Evolutionary conservation across 1,284 basidiomycete species (phyloP).

Genomic region (Entoloma clypeatum): DNA sequence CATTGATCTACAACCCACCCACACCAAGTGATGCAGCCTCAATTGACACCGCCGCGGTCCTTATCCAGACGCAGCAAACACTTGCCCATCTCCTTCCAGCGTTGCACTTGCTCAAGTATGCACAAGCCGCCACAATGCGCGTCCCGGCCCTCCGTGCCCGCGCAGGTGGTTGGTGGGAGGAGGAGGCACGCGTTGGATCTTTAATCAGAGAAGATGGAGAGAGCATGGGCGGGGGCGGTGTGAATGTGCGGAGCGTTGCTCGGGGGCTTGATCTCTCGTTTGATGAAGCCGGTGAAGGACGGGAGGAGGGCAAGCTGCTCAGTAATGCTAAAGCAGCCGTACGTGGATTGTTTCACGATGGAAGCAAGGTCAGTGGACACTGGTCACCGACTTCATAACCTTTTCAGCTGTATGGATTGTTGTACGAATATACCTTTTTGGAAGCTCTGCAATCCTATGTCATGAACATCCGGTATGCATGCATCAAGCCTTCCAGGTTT

Average conservation of each 20-base stretch:
- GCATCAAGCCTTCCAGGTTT: no score
- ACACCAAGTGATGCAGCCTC: conserved; percentile 26
- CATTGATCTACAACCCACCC: conserved; percentile 44
- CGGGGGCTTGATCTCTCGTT: conserved; percentile 46
- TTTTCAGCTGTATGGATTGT: no score
- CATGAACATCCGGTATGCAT: no score
- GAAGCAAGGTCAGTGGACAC: conserved; percentile 30
- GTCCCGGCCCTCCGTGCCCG: conserved; percentile 44
- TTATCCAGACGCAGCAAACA: conserved; percentile 33
- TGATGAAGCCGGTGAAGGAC: conserved; percentile 28
- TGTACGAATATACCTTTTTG: no score
- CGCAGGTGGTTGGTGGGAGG: conserved; percentile 52
- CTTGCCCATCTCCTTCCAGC: conserved; percentile 37
- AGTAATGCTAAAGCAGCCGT: conserved; percentile 37
- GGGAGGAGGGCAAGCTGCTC: conserved; percentile 29
- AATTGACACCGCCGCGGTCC: conserved; percentile 25
- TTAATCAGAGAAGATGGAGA: conserved; percentile 33
- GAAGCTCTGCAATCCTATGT: no score
- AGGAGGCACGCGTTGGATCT: conserved; percentile 48
- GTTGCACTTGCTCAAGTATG: conserved; percentile 51
- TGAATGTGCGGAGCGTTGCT: conserved; percentile 47
- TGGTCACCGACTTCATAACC: no score
- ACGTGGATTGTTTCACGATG: conserved; percentile 33
- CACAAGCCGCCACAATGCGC: conserved; percentile 52
- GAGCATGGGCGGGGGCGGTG: conserved; percentile 1